Percentiles rank a stretch among this genome's conserved stretches.
Evolutionary conservation across 176 grass and related monocot genomes (phyloP).

Genomic region (Saccharum spontaneum): DNA sequence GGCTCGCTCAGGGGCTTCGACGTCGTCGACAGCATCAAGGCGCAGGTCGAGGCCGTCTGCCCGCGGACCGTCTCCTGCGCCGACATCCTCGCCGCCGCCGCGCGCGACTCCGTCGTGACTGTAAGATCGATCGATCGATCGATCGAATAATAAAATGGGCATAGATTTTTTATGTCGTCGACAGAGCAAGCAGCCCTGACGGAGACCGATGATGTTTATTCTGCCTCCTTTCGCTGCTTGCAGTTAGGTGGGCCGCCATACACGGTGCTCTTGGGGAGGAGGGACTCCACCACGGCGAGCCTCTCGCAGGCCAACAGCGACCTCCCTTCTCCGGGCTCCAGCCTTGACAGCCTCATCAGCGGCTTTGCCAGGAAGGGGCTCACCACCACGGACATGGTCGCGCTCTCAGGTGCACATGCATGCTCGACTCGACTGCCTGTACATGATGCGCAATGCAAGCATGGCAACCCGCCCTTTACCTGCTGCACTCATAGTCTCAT

Average conservation of each 20-base stretch:
- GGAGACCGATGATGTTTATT: background rate
- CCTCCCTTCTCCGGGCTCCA: slow-evolving; percentile 45
- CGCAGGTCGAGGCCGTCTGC: slow-evolving; percentile 59
- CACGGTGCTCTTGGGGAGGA: slow-evolving; percentile 58
- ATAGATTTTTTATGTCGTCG: background rate
- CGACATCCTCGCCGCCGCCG: slow-evolving; percentile 60
- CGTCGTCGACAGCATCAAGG: slow-evolving; percentile 58
- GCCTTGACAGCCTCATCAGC: slow-evolving; percentile 43
- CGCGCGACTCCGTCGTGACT: slow-evolving; percentile 36
- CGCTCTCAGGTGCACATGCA: slow-evolving; percentile 50
- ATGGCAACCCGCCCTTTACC: background rate
- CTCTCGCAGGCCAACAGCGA: slow-evolving; percentile 44
- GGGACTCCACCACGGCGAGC: slow-evolving; percentile 60
- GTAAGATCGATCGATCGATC: background rate
- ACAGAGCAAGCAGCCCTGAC: background rate
- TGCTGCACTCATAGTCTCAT: background rate
- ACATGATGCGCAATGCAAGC: too few relatives aligned
- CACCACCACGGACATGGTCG: slow-evolving; percentile 59
- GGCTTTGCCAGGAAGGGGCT: slow-evolving; percentile 57
- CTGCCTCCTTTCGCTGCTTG: background rate
- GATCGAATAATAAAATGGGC: background rate
- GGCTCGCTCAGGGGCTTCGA: slow-evolving; percentile 59
- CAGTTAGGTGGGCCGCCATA: slow-evolving; percentile 65
- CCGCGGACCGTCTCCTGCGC: slow-evolving; percentile 55
- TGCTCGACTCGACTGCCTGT: background rate